phyloP scores from a whole-genome alignment of 768 basidiomycete genomes.

The Macrolepiota albuminosa region DNA sequence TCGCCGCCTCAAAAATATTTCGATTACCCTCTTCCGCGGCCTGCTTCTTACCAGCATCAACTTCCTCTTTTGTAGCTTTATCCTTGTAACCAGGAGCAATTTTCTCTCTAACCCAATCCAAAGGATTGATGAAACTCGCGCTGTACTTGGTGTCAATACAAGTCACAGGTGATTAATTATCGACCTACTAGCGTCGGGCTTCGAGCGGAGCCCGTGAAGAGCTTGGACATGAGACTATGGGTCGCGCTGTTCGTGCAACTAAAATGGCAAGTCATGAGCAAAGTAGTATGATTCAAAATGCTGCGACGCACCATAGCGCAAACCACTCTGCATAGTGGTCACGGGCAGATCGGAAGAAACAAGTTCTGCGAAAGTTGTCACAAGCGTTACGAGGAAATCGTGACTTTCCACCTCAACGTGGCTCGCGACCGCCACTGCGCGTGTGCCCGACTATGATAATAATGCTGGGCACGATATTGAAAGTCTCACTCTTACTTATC shows the following conservation, averaged over 20 bases:
- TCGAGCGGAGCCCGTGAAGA: slow-evolving; percentile 27
- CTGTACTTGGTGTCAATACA: slow-evolving; percentile 17
- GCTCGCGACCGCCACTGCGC: slow-evolving; percentile 12
- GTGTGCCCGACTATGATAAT: slow-evolving; percentile 34
- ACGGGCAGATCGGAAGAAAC: slow-evolving; percentile 6
- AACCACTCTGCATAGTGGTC: slow-evolving; percentile 16
- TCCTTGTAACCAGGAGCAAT: slow-evolving; percentile 45
- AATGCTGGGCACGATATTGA: slow-evolving; percentile 69
- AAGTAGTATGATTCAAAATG: slow-evolving; percentile 8
- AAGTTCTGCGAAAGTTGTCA: slow-evolving; percentile 7
- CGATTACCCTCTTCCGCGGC: slow-evolving; percentile 39
- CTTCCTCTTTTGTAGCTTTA: slow-evolving; percentile 39
- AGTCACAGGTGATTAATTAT: background rate
- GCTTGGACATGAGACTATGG: slow-evolving; percentile 6
- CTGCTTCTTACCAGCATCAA: slow-evolving; percentile 39
- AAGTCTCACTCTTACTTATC: slow-evolving; percentile 82
- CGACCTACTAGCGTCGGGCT: slow-evolving; percentile 41
- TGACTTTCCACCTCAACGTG: slow-evolving; percentile 12
- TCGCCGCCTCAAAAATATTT: slow-evolving; percentile 46
- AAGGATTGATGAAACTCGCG: slow-evolving; percentile 50
- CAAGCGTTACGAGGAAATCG: slow-evolving; percentile 9
- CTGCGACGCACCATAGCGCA: slow-evolving; percentile 20
- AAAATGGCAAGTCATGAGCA: background rate
- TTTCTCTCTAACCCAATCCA: slow-evolving; percentile 62
- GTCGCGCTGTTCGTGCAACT: slow-evolving; percentile 10